Evolutionary conservation across 495 filamentous ascomycete genomes (phyloP), one percentile per base, ranked within the genome.

Genomic region (Daldinia childiae): DNA sequence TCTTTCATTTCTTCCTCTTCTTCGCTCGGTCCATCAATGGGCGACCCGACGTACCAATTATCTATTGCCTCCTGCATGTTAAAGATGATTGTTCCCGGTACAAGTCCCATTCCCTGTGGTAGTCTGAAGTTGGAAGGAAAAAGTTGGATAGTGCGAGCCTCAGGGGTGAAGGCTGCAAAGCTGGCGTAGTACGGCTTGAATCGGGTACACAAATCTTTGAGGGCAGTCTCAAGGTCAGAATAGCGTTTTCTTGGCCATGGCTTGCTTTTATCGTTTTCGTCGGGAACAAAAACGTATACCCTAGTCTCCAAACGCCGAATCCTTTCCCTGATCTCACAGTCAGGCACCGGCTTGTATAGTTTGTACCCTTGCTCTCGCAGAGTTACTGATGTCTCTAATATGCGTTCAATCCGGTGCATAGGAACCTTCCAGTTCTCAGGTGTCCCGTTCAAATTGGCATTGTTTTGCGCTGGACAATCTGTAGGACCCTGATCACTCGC

Each of bases 311-410:
- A 29, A 39, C 50, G 62, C 6, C 27, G 62, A 32, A 63, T 58
- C 21, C 29, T 41, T 67, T 68, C 66, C 0, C 52, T 60, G 11
- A 36, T 55, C 39, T 67, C 45, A 17, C 24, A n/a, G 26, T 38
- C 24, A 45, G 34, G 15, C 1, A 8, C 12, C 11, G 43, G 11
- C 6, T 43, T 58, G 14, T 27, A 26, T 27, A 4, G 32, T 21
- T 52, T 36, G 11, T n/a, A 61, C 48, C 56, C 43, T 2, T 59
- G 38, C 11, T 59, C 54, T 51, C 75, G 61, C 29, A 52, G 57
- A n/a, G 32, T 11, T 29, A 66, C 29, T 14, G 75, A 73, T 50
- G 68, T 75, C 62, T 75, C 75, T n/a, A 77, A 38, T n/a, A 77
- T 39, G 32, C 2, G 24, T 29, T 77, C 75, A 26, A 75, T 38